A percentile compares a stretch with the other conserved stretches of the same genome.
These are phyloP conservation scores for Fomitopsis schrenkii DNA, from an alignment of 1,284 basidiomycete species.

Conservation along the genomic window DNA sequence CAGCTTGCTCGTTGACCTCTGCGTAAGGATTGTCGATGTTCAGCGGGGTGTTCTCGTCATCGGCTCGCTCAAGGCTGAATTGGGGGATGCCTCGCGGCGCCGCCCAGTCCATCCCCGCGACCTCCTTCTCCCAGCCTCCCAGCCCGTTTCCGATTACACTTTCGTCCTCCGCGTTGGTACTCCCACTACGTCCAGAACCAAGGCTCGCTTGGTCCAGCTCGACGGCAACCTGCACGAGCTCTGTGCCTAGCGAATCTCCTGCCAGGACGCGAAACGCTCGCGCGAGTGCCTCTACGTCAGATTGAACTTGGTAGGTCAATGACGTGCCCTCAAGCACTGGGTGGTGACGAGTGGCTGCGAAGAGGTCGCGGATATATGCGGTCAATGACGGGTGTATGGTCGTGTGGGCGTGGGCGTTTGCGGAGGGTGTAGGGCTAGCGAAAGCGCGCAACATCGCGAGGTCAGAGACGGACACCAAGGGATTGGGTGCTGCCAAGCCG, in stretches of 20 bases:
- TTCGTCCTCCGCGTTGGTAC: constrained; percentile 2
- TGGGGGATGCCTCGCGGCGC: neutral
- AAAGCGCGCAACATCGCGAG: constrained; percentile 34
- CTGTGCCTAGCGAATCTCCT: constrained; percentile 35
- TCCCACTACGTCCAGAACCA: neutral
- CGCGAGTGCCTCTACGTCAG: constrained; percentile 57
- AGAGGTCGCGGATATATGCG: constrained; percentile 67
- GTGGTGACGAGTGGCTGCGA: constrained; percentile 69
- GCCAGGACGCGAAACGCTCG: constrained; percentile 63
- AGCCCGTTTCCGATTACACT: neutral
- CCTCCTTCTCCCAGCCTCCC: neutral
- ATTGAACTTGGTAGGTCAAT: constrained; percentile 53
- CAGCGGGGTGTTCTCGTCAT: neutral
- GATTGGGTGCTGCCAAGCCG: constrained; percentile 7
- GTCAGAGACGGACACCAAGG: constrained; percentile 34
- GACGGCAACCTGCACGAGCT: constrained; percentile 17
- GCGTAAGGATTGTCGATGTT: neutral
- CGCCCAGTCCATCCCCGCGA: constrained; percentile 1
- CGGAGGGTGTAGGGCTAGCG: constrained; percentile 13
- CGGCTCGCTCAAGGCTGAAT: neutral
- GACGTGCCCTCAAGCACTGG: constrained; percentile 64
- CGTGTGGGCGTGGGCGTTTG: constrained; percentile 31
- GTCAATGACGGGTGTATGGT: constrained; percentile 44
- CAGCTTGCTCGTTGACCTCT: neutral
- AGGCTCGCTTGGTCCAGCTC: constrained; percentile 5